Base-by-base conservation (phyloP, 352 stramenopile genomes). In the Pythium guiyangense region DNA sequence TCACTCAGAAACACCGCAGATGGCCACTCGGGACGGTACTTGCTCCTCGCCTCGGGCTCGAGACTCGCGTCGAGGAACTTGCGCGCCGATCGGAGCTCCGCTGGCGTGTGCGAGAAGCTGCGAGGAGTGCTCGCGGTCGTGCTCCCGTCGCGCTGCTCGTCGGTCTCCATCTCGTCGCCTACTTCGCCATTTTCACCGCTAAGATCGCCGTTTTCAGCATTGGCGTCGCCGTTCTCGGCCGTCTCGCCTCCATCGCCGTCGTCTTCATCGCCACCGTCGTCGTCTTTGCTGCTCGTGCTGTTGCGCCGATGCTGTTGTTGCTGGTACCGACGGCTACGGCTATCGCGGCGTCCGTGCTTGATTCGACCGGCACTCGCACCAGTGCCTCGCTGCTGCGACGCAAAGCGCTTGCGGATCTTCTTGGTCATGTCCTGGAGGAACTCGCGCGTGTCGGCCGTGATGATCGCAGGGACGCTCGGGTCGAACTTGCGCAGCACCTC, bases 1-100 rank as follows among this genome's bases (percentile, higher is more conserved):
- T 84, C 75, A 20, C 71, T 92, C 46, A 90, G 66, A 42, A 86
- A 74, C 4, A 64, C 66, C 25, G 70, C 66, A 20, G 70, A 67
- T 2, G 54, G 51, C 14, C 47, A 56, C 31, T 77, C 64, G 1
- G 62, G 42, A 39, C 64, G 25, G 22, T 54, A 44, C 26, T 54
- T 53, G 44, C 56, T 50, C n/a, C 63, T 57, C 10, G 29, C 34
- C 12, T 59, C 48, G 17, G 47, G 49, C 44, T 62, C 60, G 27
- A 84, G 49, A 14, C 60, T 57, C 2, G 68, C 54, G 40, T 71
- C 37, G 6, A 85, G 53, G 39, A 85, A 85, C 17, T 43, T 54
- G 64, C 72, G 79, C 63, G 79, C 75, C 2, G 46, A 25, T 17
- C 39, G 44, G 25, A 60, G 29, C 46, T 65, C 59, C 39, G 47